Evolutionary conservation across 352 stramenopile genomes (phyloP).

Genomic region (Pythium sukuiense): DNA sequence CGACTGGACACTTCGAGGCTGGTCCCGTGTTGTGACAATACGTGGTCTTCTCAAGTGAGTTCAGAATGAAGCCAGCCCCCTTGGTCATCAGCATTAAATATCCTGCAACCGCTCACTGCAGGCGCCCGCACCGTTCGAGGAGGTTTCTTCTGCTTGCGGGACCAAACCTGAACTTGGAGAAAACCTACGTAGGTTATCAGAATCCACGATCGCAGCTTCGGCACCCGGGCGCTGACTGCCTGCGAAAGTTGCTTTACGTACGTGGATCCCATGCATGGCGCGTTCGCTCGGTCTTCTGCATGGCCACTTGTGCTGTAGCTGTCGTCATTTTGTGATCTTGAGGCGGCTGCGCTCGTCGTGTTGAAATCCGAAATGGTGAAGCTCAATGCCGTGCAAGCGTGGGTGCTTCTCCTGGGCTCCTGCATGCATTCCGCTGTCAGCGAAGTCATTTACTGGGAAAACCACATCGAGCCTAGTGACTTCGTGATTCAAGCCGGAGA

Average conservation of each 20-base stretch:
- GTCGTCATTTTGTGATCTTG: conserved; percentile 1
- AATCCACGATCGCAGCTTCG: not conserved
- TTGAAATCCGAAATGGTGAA: not conserved
- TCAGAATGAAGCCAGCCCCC: conserved; percentile 5
- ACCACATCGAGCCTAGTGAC: conserved; percentile 29
- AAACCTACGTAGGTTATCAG: conserved; percentile 16
- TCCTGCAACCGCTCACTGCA: not conserved
- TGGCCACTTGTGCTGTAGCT: not conserved
- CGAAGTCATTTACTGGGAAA: conserved; percentile 29
- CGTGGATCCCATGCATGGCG: not conserved
- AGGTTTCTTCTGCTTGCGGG: not conserved
- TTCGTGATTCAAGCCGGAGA: conserved; percentile 25
- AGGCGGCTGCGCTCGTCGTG: not conserved
- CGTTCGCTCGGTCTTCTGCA: not conserved
- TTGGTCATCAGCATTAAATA: not conserved
- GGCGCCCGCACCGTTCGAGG: not conserved
- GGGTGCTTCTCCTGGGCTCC: not conserved
- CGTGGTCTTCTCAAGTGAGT: not conserved
- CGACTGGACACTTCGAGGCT: not conserved
- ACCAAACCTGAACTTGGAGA: not conserved
- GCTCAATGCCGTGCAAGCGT: not conserved
- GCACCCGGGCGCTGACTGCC: not conserved
- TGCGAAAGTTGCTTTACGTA: not conserved
- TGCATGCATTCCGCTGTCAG: not conserved
- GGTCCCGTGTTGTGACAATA: not conserved